Evolutionary conservation across 768 basidiomycete genomes (phyloP).

Genomic region (Hygrophorus pudorinus): DNA sequence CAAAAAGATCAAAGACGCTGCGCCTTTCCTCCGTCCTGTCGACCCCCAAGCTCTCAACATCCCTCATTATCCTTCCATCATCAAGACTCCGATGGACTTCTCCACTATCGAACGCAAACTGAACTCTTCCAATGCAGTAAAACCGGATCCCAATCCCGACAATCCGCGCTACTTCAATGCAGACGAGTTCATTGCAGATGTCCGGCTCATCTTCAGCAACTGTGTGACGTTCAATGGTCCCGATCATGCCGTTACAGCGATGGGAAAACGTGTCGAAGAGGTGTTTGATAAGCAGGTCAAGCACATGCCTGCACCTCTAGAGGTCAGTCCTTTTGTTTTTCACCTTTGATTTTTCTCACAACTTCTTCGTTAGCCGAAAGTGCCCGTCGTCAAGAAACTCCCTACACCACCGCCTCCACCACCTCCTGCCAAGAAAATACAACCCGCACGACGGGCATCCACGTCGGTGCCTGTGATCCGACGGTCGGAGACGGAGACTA

Average conservation of each 20-base stretch:
- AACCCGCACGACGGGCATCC: conserved; percentile 30
- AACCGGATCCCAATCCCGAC: conserved; percentile 56
- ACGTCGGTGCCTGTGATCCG: conserved; percentile 77
- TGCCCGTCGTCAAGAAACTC: conserved; percentile 35
- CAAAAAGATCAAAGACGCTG: conserved; percentile 80
- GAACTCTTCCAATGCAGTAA: conserved; percentile 63
- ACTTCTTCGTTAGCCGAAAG: conserved; percentile 22
- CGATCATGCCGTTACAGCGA: conserved; percentile 68
- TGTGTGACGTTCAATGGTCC: conserved; percentile 89
- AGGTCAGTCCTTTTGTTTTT: conserved; percentile 39
- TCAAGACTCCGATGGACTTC: conserved; percentile 92
- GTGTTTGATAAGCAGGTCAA: conserved; percentile 85
- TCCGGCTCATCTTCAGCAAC: conserved; percentile 84
- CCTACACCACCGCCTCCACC: conserved; percentile 41
- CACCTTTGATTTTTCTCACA: conserved; percentile 3
- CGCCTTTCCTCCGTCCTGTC: conserved; percentile 79
- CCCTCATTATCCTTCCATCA: conserved; percentile 81
- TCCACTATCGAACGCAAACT: conserved; percentile 88
- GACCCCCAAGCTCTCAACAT: conserved; percentile 76
- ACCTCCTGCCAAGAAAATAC: conserved; percentile 18
- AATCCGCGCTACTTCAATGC: conserved; percentile 72
- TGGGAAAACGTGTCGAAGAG: conserved; percentile 75
- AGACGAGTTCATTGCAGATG: conserved; percentile 77
- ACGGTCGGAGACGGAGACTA: conserved; percentile 54
- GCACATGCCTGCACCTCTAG: conserved; percentile 66